Evolutionary conservation across 1,284 basidiomycete species (phyloP), one percentile per base, ranked within the genome.

Genomic region (Exobasidium rhododendri): DNA sequence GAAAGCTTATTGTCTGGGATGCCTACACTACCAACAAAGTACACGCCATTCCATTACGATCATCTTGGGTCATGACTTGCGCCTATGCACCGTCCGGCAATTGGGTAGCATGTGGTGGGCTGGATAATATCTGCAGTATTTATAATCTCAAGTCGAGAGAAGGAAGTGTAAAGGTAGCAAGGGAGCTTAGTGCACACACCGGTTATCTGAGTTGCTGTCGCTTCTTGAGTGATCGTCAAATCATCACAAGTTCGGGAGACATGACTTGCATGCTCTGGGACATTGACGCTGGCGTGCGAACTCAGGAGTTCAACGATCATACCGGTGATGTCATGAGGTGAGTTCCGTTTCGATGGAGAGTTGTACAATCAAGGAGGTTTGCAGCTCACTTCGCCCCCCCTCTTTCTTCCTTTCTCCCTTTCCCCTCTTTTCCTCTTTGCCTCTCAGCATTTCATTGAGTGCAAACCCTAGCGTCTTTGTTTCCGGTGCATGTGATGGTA

Each of bases 251-350:
- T 68, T 97, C 93, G 20, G 94, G 94, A 64, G 94, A 98, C 82
- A 98, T 97, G 94, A 96, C 93, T 45, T 97, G 96, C 81, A 97
- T 98, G 92, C 85, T 97, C 44, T 98, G 96, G 94, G 94, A 98
- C 82, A 91, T 98, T 68, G 94, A 97, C 81, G 91, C 92, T 29
- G 96, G 94, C 68, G 91, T 93, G 1, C 85, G 93, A 65, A 90
- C 93, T 14, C 89, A 92, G 72, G 94, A 97, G 82, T 98, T 98
- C 82, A 94, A 91, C 79, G 96, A 97, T 82, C 96, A 98, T 81
- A 97, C 94, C 14, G 96, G 94, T 51, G 94, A 98, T 83, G 94
- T 98, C 64, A 97, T 97, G 94, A 96, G 35, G 35, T 40, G 35
- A 40, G 35, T 7, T 7, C 35, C 10, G 10, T 91, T 92, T 94